Percentiles rank a stretch among this genome's conserved stretches.
These are phyloP conservation scores for Castanea mollissima DNA, from an alignment of 306 rosid genomes.

Conservation along the genomic window DNA sequence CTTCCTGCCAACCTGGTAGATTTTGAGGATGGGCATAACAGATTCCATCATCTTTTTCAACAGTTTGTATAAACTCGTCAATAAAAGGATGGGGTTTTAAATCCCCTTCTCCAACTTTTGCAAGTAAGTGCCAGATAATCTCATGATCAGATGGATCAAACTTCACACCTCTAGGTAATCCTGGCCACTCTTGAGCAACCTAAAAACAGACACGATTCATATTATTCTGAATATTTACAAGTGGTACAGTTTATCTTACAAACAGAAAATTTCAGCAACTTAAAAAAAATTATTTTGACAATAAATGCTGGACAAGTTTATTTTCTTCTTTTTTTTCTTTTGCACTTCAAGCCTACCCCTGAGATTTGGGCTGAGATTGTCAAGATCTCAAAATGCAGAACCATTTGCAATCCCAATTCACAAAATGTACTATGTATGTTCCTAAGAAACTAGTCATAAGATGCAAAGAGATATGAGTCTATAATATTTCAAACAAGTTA, in stretches of 20 bases:
- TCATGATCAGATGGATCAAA: constrained; percentile 91
- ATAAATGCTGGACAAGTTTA: background rate
- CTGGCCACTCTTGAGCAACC: constrained; percentile 87
- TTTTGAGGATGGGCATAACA: constrained; percentile 79
- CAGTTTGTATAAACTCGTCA: constrained; percentile 64
- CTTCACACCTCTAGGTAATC: constrained; percentile 88
- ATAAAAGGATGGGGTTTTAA: constrained; percentile 69
- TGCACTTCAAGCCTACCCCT: background rate
- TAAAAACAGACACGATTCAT: constrained; percentile 27
- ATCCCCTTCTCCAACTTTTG: constrained; percentile 54
- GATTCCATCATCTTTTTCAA: constrained; percentile 66
- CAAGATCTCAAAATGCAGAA: background rate
- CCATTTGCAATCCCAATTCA: background rate
- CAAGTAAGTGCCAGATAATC: constrained; percentile 69
- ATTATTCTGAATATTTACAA: constrained; percentile 5
- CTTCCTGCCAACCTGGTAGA: constrained; percentile 58
- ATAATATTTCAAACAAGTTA: background rate
- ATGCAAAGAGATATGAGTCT: background rate
- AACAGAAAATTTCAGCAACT: background rate
- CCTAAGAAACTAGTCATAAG: background rate
- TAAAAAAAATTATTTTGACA: background rate
- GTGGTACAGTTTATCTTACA: background rate
- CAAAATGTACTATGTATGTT: background rate
- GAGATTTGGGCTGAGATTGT: background rate
- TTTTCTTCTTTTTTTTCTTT: background rate